These are phyloP conservation scores for Tylopilus subfusipes DNA, from an alignment of 768 basidiomycete species.

Conservation along the genomic window DNA sequence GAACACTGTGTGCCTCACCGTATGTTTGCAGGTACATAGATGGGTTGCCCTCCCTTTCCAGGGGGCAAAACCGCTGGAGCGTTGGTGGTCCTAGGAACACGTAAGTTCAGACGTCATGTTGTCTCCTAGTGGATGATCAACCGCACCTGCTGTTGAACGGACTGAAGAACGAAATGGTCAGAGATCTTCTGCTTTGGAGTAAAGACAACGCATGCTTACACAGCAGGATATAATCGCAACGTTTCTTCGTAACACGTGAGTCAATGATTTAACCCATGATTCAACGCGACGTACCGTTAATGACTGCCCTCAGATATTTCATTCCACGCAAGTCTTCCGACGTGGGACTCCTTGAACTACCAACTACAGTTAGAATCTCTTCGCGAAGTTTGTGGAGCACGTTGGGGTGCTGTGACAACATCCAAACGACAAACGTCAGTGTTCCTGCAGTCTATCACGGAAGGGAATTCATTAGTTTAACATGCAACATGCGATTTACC, in stretches of 20 bases:
- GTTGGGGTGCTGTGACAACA: conserved; percentile 29
- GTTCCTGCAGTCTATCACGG: conserved; percentile 28
- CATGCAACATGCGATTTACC: neutral
- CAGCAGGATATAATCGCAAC: conserved; percentile 30
- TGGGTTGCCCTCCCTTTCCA: conserved; percentile 24
- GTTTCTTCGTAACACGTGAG: conserved; percentile 24
- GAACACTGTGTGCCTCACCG: conserved; percentile 14
- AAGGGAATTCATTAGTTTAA: neutral
- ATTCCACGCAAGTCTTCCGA: conserved; percentile 33
- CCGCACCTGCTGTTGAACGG: conserved; percentile 26
- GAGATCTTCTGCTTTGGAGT: neutral
- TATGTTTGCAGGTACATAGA: conserved; percentile 33
- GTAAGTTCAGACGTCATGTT: neutral
- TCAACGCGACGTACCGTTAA: conserved; percentile 26
- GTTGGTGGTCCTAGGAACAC: conserved; percentile 19
- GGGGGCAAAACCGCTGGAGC: conserved; percentile 25
- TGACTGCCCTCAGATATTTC: conserved; percentile 41
- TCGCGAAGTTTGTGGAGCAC: conserved; percentile 30
- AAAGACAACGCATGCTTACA: conserved; percentile 20
- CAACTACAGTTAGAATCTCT: conserved; percentile 30
- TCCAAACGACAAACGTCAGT: conserved; percentile 28
- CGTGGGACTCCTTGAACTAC: conserved; percentile 27
- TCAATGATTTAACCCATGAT: neutral
- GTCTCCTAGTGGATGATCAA: neutral
- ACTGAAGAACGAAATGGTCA: conserved; percentile 10